These are phyloP conservation scores for Cryomyces minteri DNA, from an alignment of 495 filamentous ascomycete species.

Conservation along the genomic window DNA sequence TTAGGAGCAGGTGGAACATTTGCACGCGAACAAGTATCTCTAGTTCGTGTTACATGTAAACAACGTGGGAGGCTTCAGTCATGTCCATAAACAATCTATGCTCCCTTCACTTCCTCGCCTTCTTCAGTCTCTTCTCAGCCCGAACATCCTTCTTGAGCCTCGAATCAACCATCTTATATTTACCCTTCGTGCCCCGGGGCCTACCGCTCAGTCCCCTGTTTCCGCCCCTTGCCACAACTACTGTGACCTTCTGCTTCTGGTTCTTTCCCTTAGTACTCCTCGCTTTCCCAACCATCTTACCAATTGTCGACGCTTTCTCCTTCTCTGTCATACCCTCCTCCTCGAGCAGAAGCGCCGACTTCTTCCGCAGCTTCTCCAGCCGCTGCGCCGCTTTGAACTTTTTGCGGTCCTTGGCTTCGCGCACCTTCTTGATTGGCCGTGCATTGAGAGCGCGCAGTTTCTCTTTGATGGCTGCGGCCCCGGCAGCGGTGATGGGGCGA, in stretches of 20 bases:
- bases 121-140: slow-evolving; percentile 66
- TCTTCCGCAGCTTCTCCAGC: slow-evolving; percentile 88
- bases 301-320: slow-evolving; percentile 78
- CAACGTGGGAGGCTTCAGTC: no score
- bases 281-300: slow-evolving; percentile 63
- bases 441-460: slow-evolving; percentile 89
- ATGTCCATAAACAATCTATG: no score
- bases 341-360: slow-evolving; percentile 67
- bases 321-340: slow-evolving; percentile 86
- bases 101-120: slow-evolving; percentile 31
- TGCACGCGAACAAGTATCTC: no score
- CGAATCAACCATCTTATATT: slow-evolving; percentile 96
- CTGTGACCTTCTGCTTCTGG: slow-evolving; percentile 62
- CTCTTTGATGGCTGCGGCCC: slow-evolving; percentile 83
- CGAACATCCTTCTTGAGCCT: slow-evolving; percentile 97
- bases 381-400: slow-evolving; percentile 85
- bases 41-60: no score
- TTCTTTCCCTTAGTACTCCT: slow-evolving; percentile 46
- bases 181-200: slow-evolving; percentile 79
- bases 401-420: slow-evolving; percentile 87
- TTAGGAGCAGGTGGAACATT: no score
- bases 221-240: slow-evolving; percentile 72
- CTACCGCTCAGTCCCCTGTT: slow-evolving; percentile 71
- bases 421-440: slow-evolving; percentile 96
- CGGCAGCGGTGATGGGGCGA: slow-evolving; percentile 77